These are phyloP conservation scores for Ensete glaucum DNA, from an alignment of 176 grass and related monocot species.

Conservation along the genomic window DNA sequence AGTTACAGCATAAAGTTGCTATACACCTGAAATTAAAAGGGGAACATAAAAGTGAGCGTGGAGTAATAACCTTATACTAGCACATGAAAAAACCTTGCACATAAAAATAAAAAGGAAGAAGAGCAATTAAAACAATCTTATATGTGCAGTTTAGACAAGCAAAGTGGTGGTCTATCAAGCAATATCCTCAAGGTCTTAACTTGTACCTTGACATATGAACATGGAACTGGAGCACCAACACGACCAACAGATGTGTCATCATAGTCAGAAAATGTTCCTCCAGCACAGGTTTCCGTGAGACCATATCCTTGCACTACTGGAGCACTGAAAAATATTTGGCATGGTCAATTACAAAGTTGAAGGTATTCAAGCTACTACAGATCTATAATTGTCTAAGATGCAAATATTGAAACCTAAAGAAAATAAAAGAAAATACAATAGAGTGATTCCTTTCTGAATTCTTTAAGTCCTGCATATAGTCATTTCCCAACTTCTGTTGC, in stretches of 20 bases:
- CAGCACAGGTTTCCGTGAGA: slow-evolving; percentile 80
- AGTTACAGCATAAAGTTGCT: too few species aligned
- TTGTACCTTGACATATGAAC: slow-evolving; percentile 72
- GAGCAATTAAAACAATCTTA: background rate
- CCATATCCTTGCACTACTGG: slow-evolving; percentile 92
- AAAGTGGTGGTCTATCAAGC: background rate
- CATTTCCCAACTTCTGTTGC: background rate
- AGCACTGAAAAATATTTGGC: slow-evolving; percentile 31
- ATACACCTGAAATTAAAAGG: too few species aligned
- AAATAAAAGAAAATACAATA: background rate
- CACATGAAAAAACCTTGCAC: too few species aligned
- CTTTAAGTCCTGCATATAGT: background rate
- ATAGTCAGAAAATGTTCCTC: slow-evolving; percentile 63
- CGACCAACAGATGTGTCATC: slow-evolving; percentile 61
- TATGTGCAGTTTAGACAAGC: background rate
- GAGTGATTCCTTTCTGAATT: background rate
- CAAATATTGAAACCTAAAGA: background rate
- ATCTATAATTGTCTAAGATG: background rate
- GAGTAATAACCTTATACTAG: too few species aligned
- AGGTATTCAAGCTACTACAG: background rate
- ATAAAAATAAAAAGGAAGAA: too few species aligned
- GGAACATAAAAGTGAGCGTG: too few species aligned
- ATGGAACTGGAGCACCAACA: slow-evolving; percentile 85
- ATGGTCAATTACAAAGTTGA: background rate
- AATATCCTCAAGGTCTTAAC: background rate